A percentile compares a stretch with the other conserved stretches of the same genome.
phyloP scores from a whole-genome alignment of 495 filamentous ascomycete species.

The Penicillium chermesinum region DNA sequence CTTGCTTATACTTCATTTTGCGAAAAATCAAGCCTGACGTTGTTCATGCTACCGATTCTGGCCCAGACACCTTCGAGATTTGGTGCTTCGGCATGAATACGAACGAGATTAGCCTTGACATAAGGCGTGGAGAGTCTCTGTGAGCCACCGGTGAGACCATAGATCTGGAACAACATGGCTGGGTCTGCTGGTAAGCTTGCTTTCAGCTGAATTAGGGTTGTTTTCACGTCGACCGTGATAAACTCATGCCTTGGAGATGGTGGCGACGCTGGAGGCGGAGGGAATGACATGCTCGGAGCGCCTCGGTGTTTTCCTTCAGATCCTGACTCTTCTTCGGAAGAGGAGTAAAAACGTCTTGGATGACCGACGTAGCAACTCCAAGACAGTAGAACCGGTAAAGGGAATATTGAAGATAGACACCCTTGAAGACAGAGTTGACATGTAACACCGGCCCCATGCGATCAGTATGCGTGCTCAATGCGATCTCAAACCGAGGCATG shows the following conservation, averaged over 20 bases:
- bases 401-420: slow-evolving; percentile 80
- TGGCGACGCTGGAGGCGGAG: slow-evolving; percentile 27
- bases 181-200: slow-evolving; percentile 82
- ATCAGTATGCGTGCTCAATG: slow-evolving; percentile 79
- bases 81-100: slow-evolving; percentile 82
- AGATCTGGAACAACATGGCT: slow-evolving; percentile 82
- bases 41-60: slow-evolving; percentile 75
- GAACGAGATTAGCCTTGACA: slow-evolving; percentile 64
- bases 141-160: slow-evolving; percentile 69
- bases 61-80: slow-evolving; percentile 78
- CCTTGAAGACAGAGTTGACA: slow-evolving; percentile 73
- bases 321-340: slow-evolving; percentile 20
- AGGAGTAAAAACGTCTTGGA: slow-evolving; percentile 67
- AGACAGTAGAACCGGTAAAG: slow-evolving; percentile 92
- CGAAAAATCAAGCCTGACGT: slow-evolving; percentile 73
- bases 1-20: slow-evolving; percentile 63
- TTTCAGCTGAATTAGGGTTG: slow-evolving; percentile 78
- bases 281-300: slow-evolving; percentile 16
- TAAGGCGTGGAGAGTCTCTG: slow-evolving; percentile 85
- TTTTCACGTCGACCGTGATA: slow-evolving; percentile 75
- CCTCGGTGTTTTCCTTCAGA: slow-evolving; percentile 9
- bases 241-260: slow-evolving; percentile 52
- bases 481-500: slow-evolving; percentile 81
- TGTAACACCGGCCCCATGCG: slow-evolving; percentile 81
- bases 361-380: slow-evolving; percentile 69